Evolutionary conservation across 2,329 filamentous ascomycete genomes (phyloP).

Genomic region (Penicillium sp.): DNA sequence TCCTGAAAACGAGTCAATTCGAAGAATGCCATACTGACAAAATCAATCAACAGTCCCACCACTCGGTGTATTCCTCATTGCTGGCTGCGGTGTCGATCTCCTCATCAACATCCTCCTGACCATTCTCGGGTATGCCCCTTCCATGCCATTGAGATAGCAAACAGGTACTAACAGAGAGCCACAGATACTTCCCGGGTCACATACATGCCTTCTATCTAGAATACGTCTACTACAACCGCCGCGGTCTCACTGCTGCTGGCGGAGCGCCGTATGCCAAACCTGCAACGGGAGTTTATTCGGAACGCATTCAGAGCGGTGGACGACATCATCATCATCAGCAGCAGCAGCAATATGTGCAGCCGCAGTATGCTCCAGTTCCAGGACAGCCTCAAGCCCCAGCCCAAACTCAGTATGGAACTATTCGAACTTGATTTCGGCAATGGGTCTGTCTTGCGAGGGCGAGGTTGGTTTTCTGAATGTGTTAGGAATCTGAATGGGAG

Average conservation of each 20-base stretch:
- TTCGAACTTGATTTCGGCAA: background rate
- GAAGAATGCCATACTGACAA: background rate
- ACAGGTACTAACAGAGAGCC: background rate
- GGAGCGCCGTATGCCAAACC: slow-evolving; percentile 19
- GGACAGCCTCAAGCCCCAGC: background rate
- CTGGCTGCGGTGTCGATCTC: slow-evolving; percentile 63
- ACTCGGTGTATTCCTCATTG: slow-evolving; percentile 59
- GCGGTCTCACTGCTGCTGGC: slow-evolving; percentile 21
- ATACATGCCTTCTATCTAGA: slow-evolving; percentile 78
- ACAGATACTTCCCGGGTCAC: slow-evolving; percentile 70
- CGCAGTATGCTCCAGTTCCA: slow-evolving; percentile 23
- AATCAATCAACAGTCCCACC: slow-evolving; percentile 54
- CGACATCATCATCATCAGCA: slow-evolving; percentile 28
- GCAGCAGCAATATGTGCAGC: slow-evolving; percentile 20
- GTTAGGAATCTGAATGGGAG: too few species aligned
- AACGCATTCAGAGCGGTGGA: slow-evolving; percentile 37
- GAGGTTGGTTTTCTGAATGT: background rate
- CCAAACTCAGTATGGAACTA: slow-evolving; percentile 11
- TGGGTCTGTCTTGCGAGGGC: background rate
- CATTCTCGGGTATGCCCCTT: slow-evolving; percentile 53
- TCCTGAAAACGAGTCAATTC: background rate
- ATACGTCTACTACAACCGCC: slow-evolving; percentile 77
- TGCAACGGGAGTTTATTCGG: slow-evolving; percentile 39
- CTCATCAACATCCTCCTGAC: slow-evolving; percentile 66
- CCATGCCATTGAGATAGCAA: background rate